Percentiles rank a stretch among this genome's conserved stretches.
Conservation (phyloP, 2,329 filamentous ascomycete species). For the Cladosporium cucumerinum region DNA sequence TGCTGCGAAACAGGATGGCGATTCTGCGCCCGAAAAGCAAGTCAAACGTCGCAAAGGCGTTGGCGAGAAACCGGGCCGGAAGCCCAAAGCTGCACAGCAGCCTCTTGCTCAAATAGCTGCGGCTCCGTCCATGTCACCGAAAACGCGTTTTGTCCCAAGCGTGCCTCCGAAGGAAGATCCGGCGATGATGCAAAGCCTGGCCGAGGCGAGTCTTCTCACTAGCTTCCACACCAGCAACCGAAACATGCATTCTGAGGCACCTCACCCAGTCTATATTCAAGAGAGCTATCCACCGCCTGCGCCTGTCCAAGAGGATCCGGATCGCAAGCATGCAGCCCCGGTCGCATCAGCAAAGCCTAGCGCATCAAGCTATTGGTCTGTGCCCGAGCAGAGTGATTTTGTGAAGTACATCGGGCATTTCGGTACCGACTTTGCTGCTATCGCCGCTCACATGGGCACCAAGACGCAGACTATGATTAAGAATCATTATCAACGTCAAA, state of each 20-base stretch:
- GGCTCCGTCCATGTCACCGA: conserved; percentile 33
- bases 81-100: conserved; percentile 38
- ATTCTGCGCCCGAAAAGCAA: conserved; percentile 32
- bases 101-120: conserved; percentile 37
- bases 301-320: conserved; percentile 23
- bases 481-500: conserved; percentile 48
- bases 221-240: conserved; percentile 27
- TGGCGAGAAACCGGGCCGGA: conserved; percentile 38
- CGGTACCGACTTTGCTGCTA: conserved; percentile 73
- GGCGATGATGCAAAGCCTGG: conserved; percentile 26
- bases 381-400: conserved; percentile 76
- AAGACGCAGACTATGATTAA: conserved; percentile 84
- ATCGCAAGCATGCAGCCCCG: conserved; percentile 15
- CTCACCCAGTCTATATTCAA: conserved; percentile 8
- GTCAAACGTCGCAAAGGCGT: conserved; percentile 31
- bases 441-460: conserved; percentile 75
- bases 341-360: conserved; percentile 28
- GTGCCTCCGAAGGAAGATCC: conserved; percentile 30
- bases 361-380: conserved; percentile 79
- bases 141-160: conserved; percentile 28
- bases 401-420: conserved; percentile 68
- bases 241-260: background rate
- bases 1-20: conserved; percentile 25
- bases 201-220: conserved; percentile 34
- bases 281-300: conserved; percentile 3